Base-by-base conservation (phyloP, 2,329 filamentous ascomycete genomes). In the Arthrinium puccinioides region DNA sequence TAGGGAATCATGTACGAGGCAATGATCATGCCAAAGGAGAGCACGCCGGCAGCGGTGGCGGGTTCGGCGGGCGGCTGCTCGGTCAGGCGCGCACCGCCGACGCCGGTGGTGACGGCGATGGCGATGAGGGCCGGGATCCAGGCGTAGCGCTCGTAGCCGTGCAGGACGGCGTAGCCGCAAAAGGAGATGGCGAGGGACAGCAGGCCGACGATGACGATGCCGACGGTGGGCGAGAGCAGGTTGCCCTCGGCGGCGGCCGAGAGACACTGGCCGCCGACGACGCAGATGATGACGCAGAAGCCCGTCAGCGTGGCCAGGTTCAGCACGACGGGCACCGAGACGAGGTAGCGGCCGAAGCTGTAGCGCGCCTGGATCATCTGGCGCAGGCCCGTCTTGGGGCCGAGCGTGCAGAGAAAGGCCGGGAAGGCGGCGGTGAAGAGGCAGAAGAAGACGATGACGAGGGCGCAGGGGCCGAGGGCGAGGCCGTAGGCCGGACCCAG, bases 331-430 rank as follows among this genome's bases (percentile, higher is more conserved):
- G 73, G 63, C 4, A 79, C 52, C 0, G 62, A 67, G 14, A 70
- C 67, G 8, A 74, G 59, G 52, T 74, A 74, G 13, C 66, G 72
- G 62, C 73, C 74, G 48, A 76, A 80, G 1, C 70, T 69, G 53
- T 76, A 80, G 21, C 76, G 64, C n/a, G 76, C 73, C 46, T 77
- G 73, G 6, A 79, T 67, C 50, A 78, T 67, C 51, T 79, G 74
- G 14, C 76, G 63, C 60, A 79, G 63, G 11, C 74, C 76, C 3
- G 74, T 79, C 40, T 66, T 63, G 13, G 72, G 69, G 1, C 74
- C 74, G 9, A 69, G 66, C 2, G 72, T 69, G 4, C 69, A 69
- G 47, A 79, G 62, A 45, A 72, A 75, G 0, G 74, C 74, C 2
- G 74, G 69, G 1, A 73, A 70, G 5, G 72, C 53, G 8, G 64